Base-by-base conservation (phyloP, 1,284 basidiomycete genomes). In the Waitea zeae region DNA sequence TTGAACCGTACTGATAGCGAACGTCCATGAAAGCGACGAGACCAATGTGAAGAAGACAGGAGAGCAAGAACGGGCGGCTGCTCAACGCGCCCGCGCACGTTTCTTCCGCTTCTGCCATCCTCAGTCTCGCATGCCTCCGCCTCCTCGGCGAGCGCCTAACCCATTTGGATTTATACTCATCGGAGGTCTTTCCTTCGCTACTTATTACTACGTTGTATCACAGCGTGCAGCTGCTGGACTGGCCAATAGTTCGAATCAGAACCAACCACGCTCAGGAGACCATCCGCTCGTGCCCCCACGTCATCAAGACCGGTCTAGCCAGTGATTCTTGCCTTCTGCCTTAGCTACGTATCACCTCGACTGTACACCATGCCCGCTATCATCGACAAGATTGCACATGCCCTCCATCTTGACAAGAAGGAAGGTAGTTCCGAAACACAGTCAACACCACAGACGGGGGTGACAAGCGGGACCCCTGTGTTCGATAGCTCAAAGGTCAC, bases 401-500 rank as follows among this genome's bases (percentile, higher is more conserved):
- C 50, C 4, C 52, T 69, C 22, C 61, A 62, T 39, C 37, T 60
- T 7, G 11, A 17, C 29, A 30, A 30, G 29, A 14, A 14, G 38
- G 14, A 41, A 37, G 24, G 37, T 37, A 22, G 33, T 38, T 17
- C 40, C 14, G 33, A 37, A n/a, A 19, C 36, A 2, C 19, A 20
- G 20, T 30, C 36, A 24, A 28, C 30, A 42, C 44, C 36, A 11
- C 11, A 19, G n/a, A 14, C n/a, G 3, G n/a, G 7, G 22, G 22
- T n/a, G 22, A 26, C 22, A n/a, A n/a, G 7, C 3, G 22, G 14
- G 17, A 41, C 46, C 7, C 61, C 72, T 12, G 65, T 62, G 9
- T 96, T 96, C 49, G 73, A 88, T 51, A 53, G 61, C 30, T 53
- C 56, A 35, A 77, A 89, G 43, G 78, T 96, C 44, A 80, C 72